Evolutionary conservation across 2,329 filamentous ascomycete species (phyloP).

Genomic region (Penicillium paneum): DNA sequence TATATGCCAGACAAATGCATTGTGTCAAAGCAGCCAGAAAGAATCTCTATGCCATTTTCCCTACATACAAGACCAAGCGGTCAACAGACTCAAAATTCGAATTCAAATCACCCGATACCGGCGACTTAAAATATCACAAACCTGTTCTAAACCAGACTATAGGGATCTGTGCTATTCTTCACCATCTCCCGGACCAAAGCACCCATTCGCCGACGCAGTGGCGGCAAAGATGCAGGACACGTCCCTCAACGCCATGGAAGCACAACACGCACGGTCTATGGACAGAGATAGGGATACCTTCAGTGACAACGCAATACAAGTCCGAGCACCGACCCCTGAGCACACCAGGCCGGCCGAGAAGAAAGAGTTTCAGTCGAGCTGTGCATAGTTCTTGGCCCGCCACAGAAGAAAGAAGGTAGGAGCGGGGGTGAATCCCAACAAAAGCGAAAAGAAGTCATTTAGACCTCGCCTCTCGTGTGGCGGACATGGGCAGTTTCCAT

Average conservation of each 20-base stretch:
- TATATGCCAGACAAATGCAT: background rate
- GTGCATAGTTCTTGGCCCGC: background rate
- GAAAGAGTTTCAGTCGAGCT: conserved; percentile 5
- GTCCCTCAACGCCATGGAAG: conserved; percentile 7
- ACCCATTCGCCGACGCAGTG: conserved; percentile 1
- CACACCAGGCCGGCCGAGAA: background rate
- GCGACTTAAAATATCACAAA: background rate
- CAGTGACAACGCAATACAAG: conserved; percentile 16
- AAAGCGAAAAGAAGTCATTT: background rate
- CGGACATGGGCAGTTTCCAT: background rate
- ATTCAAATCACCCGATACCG: background rate
- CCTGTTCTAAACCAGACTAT: background rate
- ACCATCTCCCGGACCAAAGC: background rate
- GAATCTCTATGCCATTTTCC: background rate
- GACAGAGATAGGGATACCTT: conserved; percentile 10
- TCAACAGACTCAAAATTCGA: background rate
- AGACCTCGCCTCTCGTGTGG: conserved; percentile 8
- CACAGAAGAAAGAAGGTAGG: background rate
- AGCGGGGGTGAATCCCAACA: background rate
- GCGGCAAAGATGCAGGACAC: conserved; percentile 21
- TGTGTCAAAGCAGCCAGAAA: background rate
- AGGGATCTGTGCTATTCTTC: conserved; percentile 1
- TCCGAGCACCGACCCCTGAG: conserved; percentile 4
- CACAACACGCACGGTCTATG: background rate
- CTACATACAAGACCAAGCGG: background rate